Evolutionary conservation across 2,329 filamentous ascomycete genomes (phyloP).

Genomic region (Fusarium nanum): DNA sequence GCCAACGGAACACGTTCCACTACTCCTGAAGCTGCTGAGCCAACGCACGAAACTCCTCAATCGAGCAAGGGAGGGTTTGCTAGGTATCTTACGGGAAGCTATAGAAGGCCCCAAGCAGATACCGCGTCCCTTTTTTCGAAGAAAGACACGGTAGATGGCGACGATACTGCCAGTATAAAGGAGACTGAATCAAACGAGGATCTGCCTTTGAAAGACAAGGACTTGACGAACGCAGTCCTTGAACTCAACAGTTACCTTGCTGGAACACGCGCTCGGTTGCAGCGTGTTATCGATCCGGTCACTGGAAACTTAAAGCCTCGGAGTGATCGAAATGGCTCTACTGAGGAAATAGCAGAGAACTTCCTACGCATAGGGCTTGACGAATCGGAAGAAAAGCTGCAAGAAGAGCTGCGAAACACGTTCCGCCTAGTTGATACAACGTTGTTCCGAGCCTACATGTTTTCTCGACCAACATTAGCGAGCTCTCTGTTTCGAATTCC

Average conservation of each 20-base stretch:
- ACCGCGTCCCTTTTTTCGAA: conserved; percentile 71
- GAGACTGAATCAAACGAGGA: conserved; percentile 60
- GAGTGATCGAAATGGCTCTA: conserved; percentile 57
- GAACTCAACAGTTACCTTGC: conserved; percentile 90
- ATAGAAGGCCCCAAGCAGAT: conserved; percentile 62
- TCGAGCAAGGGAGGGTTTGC: conserved; percentile 61
- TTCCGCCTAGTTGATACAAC: conserved; percentile 93
- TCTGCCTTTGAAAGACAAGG: conserved; percentile 77
- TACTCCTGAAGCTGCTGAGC: conserved; percentile 47
- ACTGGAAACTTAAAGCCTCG: conserved; percentile 70
- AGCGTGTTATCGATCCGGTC: conserved; percentile 70
- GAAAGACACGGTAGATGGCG: conserved; percentile 61
- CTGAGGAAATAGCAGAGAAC: conserved; percentile 66
- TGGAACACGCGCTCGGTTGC: conserved; percentile 77
- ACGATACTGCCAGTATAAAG: conserved; percentile 66
- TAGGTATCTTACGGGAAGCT: conserved; percentile 62
- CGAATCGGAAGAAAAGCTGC: conserved; percentile 70
- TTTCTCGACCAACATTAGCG: conserved; percentile 84
- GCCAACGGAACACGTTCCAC: conserved; percentile 45
- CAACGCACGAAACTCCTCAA: conserved; percentile 48
- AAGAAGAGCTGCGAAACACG: conserved; percentile 77
- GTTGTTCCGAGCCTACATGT: conserved; percentile 95
- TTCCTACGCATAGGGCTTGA: conserved; percentile 61
- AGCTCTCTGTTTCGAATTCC: conserved; percentile 92
- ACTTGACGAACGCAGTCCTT: conserved; percentile 82